phyloP scores from a whole-genome alignment of 2,329 filamentous ascomycete species.

The Epichloe festucae region DNA sequence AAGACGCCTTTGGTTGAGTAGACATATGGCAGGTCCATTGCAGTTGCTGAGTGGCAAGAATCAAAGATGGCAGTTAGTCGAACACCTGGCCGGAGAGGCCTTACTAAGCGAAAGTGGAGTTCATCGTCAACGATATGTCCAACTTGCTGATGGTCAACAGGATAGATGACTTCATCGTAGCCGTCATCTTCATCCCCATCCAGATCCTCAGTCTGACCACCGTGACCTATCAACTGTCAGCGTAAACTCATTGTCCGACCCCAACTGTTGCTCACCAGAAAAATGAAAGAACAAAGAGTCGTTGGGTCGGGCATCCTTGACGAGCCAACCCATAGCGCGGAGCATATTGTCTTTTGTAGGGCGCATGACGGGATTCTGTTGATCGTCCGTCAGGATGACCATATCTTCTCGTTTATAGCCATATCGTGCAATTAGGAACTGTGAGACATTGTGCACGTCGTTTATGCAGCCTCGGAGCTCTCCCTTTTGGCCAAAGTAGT shows the following conservation, averaged over 20 bases:
- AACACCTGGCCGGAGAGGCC: constrained; percentile 66
- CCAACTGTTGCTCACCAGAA: constrained; percentile 36
- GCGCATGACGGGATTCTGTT: constrained; percentile 53
- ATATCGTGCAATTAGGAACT: constrained; percentile 54
- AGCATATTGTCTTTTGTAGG: constrained; percentile 67
- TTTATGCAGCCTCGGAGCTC: constrained; percentile 71
- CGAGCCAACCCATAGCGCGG: constrained; percentile 63
- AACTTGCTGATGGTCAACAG: constrained; percentile 55
- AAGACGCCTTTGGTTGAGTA: constrained; percentile 70
- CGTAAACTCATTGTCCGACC: not conserved
- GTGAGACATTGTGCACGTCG: constrained; percentile 64
- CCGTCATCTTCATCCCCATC: constrained; percentile 70
- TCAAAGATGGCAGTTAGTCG: constrained; percentile 74
- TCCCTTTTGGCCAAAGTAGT: constrained; percentile 65
- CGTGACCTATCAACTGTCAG: constrained; percentile 43
- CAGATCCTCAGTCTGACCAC: constrained; percentile 59
- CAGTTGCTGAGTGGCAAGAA: constrained; percentile 68
- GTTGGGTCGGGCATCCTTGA: constrained; percentile 57
- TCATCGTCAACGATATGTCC: constrained; percentile 69
- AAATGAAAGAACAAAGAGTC: constrained; percentile 70
- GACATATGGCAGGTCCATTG: constrained; percentile 64
- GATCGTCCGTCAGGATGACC: constrained; percentile 67
- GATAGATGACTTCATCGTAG: constrained; percentile 68
- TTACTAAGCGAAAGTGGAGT: constrained; percentile 67
- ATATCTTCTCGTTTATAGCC: constrained; percentile 67